Evolutionary conservation across 2,329 filamentous ascomycete species (phyloP).

Genomic region (Curvularia verruculosa): DNA sequence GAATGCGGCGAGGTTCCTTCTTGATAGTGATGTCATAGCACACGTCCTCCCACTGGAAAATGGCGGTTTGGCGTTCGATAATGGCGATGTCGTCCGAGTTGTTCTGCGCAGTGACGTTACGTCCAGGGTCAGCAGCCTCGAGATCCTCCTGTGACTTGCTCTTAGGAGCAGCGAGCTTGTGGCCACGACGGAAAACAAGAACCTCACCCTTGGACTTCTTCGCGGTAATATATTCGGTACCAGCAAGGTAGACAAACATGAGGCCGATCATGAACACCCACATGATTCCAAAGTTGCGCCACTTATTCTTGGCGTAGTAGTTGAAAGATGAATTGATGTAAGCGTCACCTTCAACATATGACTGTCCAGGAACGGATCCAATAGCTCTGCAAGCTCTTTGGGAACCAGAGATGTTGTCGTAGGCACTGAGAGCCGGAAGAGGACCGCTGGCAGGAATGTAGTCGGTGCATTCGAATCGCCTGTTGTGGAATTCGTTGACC

Average conservation of each 20-base stretch:
- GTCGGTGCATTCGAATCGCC: constrained; percentile 60
- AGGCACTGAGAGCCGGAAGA: constrained; percentile 25
- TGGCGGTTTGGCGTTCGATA: constrained; percentile 69
- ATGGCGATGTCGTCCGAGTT: constrained; percentile 51
- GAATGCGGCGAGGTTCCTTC: constrained; percentile 72
- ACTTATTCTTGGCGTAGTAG: constrained; percentile 50
- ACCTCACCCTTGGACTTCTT: constrained; percentile 61
- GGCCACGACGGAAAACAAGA: constrained; percentile 56
- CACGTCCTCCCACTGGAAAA: constrained; percentile 86
- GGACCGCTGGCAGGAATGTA: constrained; percentile 52
- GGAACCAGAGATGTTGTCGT: constrained; percentile 41
- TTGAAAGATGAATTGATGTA: constrained; percentile 46
- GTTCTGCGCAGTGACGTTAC: constrained; percentile 43
- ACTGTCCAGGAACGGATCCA: constrained; percentile 49
- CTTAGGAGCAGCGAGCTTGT: constrained; percentile 55
- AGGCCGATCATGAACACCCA: constrained; percentile 54
- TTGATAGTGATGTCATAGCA: constrained; percentile 84
- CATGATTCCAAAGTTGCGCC: constrained; percentile 57
- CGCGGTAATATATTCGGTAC: constrained; percentile 55
- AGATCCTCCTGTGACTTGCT: constrained; percentile 51
- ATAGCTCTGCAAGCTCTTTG: constrained; percentile 51
- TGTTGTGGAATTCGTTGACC: constrained; percentile 78
- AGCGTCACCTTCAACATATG: constrained; percentile 48
- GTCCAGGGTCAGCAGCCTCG: constrained; percentile 45
- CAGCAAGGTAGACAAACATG: constrained; percentile 51